phyloP scores from a whole-genome alignment of 2,329 filamentous ascomycete genomes.

The Alternaria rosae region DNA sequence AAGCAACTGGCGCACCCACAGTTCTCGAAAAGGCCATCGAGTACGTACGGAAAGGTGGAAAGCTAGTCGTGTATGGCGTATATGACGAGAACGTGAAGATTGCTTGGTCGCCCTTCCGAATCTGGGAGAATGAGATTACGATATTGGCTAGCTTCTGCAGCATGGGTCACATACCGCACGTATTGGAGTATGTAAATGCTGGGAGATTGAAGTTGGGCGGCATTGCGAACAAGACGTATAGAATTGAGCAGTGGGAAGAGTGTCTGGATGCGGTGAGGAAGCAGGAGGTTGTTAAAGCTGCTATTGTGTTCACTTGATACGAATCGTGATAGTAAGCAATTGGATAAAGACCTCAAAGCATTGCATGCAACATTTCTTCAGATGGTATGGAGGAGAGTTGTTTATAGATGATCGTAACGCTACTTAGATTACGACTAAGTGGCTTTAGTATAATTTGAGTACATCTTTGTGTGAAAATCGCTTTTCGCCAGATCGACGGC shows the following conservation, averaged over 20 bases:
- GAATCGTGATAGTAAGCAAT: background rate
- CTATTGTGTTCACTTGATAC: conserved; percentile 68
- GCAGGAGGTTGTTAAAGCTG: conserved; percentile 77
- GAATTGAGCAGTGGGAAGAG: conserved; percentile 75
- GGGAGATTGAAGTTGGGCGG: conserved; percentile 70
- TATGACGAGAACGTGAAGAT: conserved; percentile 70
- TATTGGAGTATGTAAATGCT: conserved; percentile 57
- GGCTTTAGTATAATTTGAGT: too few relatives aligned
- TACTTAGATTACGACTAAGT: background rate
- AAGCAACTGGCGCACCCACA: conserved; percentile 73
- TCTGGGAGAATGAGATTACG: conserved; percentile 73
- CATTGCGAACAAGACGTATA: conserved; percentile 77
- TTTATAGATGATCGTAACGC: background rate
- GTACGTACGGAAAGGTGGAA: conserved; percentile 75
- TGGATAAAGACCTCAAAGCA: background rate
- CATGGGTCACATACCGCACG: conserved; percentile 56
- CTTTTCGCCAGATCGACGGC: conserved; percentile 17
- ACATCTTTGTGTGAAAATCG: conserved; percentile 11
- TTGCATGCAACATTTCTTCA: background rate
- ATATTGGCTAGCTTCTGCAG: conserved; percentile 75
- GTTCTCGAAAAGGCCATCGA: conserved; percentile 75
- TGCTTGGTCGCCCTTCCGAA: conserved; percentile 74
- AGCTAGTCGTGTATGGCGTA: conserved; percentile 75
- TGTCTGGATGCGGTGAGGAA: conserved; percentile 74
- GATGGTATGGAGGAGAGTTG: background rate